phyloP scores from a whole-genome alignment of 768 basidiomycete species.

The Panaeolus papilionaceus region DNA sequence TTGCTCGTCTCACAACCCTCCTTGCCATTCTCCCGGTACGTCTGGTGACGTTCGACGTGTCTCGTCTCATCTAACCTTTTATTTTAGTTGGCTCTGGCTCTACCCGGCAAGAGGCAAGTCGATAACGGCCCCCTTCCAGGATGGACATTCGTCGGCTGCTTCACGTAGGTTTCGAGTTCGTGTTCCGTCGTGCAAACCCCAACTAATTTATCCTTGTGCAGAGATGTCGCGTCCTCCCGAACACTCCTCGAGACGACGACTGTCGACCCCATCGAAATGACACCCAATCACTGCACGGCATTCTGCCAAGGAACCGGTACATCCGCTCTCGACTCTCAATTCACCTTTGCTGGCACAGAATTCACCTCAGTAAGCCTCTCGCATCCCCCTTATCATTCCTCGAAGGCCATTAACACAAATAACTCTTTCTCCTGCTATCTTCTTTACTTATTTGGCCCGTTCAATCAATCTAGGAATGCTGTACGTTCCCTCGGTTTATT shows the following conservation, averaged over 20 bases:
- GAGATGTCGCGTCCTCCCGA: slow-evolving; percentile 25
- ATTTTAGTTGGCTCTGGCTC: neutral
- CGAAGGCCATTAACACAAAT: neutral
- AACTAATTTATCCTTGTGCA: slow-evolving; percentile 7
- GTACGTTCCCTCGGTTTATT: slow-evolving; percentile 20
- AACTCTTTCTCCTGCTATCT: neutral
- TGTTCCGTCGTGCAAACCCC: neutral
- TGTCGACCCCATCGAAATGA: slow-evolving; percentile 25
- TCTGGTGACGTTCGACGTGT: neutral
- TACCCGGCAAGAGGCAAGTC: slow-evolving; percentile 6
- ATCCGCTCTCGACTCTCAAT: slow-evolving; percentile 21
- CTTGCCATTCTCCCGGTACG: slow-evolving; percentile 1
- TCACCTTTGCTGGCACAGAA: slow-evolving; percentile 30
- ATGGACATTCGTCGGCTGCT: slow-evolving; percentile 25
- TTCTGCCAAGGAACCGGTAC: slow-evolving; percentile 24
- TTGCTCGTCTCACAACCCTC: slow-evolving; percentile 1
- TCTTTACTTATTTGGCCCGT: neutral
- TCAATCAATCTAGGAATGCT: slow-evolving; percentile 24
- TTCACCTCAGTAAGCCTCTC: slow-evolving; percentile 18
- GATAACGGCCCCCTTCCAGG: slow-evolving; percentile 18
- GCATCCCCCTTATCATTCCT: neutral
- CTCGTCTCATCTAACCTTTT: neutral
- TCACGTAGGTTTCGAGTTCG: slow-evolving; percentile 19
- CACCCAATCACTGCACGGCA: slow-evolving; percentile 28
- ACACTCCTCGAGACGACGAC: slow-evolving; percentile 25